These are phyloP conservation scores for Arthrobotrys pseudoclavata DNA, from an alignment of 2,329 filamentous ascomycete species.

Conservation along the genomic window DNA sequence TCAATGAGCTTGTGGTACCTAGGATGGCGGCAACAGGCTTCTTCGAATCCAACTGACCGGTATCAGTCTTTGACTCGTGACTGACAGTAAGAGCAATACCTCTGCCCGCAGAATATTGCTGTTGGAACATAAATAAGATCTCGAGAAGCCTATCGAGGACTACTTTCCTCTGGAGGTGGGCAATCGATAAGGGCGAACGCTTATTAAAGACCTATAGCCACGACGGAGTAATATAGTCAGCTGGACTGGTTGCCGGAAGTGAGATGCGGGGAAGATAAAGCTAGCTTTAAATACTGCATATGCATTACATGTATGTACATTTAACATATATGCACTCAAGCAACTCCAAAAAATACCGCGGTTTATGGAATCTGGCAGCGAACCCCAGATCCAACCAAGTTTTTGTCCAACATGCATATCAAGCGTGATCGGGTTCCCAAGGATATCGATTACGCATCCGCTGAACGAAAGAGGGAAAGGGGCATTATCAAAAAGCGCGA, in stretches of 20 bases:
- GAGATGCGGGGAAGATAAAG: slow-evolving; percentile 19
- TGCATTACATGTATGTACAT: slow-evolving; percentile 23
- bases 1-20: slow-evolving; percentile 23
- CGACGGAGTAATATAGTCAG: slow-evolving; percentile 33
- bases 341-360: slow-evolving; percentile 14
- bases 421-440: slow-evolving; percentile 38
- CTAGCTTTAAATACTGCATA: slow-evolving; percentile 26
- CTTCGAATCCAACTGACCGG: slow-evolving; percentile 14
- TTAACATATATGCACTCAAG: slow-evolving; percentile 26
- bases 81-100: slow-evolving; percentile 20
- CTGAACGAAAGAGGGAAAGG: slow-evolving; percentile 25
- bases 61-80: slow-evolving; percentile 12
- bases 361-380: slow-evolving; percentile 4
- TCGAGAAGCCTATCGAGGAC: slow-evolving; percentile 46
- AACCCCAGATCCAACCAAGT: slow-evolving; percentile 28
- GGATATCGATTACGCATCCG: slow-evolving; percentile 36
- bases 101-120: slow-evolving; percentile 56
- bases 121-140: slow-evolving; percentile 49
- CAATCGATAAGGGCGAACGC: slow-evolving; percentile 48
- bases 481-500: slow-evolving; percentile 24
- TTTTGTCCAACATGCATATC: slow-evolving; percentile 16
- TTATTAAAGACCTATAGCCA: slow-evolving; percentile 40
- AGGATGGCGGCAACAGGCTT: slow-evolving; percentile 10
- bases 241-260: slow-evolving; percentile 37
- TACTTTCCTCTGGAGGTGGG: slow-evolving; percentile 37